phyloP scores from a whole-genome alignment of 2,329 filamentous ascomycete genomes.

The Aureobasidium sp. region DNA sequence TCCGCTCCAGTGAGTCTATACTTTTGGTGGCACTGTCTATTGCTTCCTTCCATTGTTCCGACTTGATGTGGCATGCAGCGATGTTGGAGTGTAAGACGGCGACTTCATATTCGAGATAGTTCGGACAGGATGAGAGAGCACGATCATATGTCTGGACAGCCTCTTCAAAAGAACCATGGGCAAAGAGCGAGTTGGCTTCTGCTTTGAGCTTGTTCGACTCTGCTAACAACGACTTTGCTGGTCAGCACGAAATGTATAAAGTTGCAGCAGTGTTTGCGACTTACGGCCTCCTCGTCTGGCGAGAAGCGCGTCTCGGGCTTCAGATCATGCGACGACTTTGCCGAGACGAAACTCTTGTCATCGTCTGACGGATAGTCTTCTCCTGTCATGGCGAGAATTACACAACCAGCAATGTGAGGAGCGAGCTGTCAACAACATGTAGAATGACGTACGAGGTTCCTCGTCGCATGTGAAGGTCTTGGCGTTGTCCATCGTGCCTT shows the following conservation, averaged over 20 bases:
- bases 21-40: slow-evolving; percentile 65
- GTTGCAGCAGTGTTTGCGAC: slow-evolving; percentile 12
- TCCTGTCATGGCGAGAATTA: neutral
- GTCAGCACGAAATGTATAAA: neutral
- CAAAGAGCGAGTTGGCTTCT: slow-evolving; percentile 74
- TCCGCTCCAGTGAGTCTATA: slow-evolving; percentile 61
- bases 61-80: slow-evolving; percentile 77
- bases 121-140: slow-evolving; percentile 70
- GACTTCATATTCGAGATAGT: slow-evolving; percentile 79
- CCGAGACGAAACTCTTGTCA: slow-evolving; percentile 16
- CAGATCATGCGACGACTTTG: neutral
- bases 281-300: slow-evolving; percentile 38
- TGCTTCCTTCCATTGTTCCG: slow-evolving; percentile 78
- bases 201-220: slow-evolving; percentile 68
- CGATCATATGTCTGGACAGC: slow-evolving; percentile 79
- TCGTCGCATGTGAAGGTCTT: slow-evolving; percentile 10
- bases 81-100: slow-evolving; percentile 86
- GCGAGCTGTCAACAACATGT: neutral
- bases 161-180: slow-evolving; percentile 60
- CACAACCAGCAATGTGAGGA: neutral
- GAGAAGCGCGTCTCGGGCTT: slow-evolving; percentile 26
- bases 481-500: neutral
- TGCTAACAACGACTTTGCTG: slow-evolving; percentile 54
- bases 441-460: neutral
- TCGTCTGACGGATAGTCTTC: slow-evolving; percentile 16